Base-by-base conservation (phyloP, 2,329 filamentous ascomycete genomes). In the Xylaria sp. region DNA sequence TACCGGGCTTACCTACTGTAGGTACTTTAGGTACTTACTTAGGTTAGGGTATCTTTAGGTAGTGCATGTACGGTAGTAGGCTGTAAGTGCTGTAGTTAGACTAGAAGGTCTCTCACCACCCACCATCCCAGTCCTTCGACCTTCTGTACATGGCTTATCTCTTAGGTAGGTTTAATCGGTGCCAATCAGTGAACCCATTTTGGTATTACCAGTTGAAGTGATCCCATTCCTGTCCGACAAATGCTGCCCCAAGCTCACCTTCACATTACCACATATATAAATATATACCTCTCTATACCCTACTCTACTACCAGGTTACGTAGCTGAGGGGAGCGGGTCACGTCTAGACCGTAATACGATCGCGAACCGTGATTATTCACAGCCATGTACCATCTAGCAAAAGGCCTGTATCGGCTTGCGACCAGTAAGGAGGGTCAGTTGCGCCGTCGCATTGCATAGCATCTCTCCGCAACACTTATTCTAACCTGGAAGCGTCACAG, bases 321-420 rank as follows among this genome's bases (percentile, higher is more conserved):
- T 31, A 31, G 4, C 28, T 31, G 28, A 31, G 9, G 21, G 23
- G 38, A 31, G 43, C 57, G 54, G 49, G 31, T 54, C 57, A 46
- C 31, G 23, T 50, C 25, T 38, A 38, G 23, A 47, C 43, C 9
- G 12, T 25, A 12, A 46, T 33, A 49, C 23, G 15, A 43, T 56
- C 50, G 45, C 52, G 53, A 55, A 52, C 25, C 19, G 47, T 47
- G 31, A 21, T n/a, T 15, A 31, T 38, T 52, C 38, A n/a, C 33
- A 33, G 35, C 31, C 47, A 97, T 97, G 94, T 98, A 97, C 81
- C 94, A 98, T 81, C 88, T 99, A 71, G 89, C 92, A 74, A 97
- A 97, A 78, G 94, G 92, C 63, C 84, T 99, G 61, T 99, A 98
- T 80, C 87, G 95, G 72, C 92, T 97, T 76, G 94, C 92, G 60